Conservation (phyloP, 345 rosid species). For the Heritiera fomes region DNA sequence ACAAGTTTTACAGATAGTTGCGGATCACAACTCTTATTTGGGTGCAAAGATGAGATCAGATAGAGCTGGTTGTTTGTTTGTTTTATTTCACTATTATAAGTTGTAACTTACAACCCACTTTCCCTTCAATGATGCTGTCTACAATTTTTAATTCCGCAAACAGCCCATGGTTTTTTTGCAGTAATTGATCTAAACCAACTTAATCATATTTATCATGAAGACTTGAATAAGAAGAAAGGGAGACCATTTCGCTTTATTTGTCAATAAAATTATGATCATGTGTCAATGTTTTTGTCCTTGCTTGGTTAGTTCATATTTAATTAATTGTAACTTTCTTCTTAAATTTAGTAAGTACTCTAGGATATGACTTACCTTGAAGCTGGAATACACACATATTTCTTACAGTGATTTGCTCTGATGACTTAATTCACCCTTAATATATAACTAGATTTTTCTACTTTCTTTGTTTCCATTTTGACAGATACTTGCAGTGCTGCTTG, state of each 20-base stretch:
- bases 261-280: slow-evolving; percentile 2
- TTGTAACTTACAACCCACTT: slow-evolving; percentile 21
- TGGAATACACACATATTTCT: neutral
- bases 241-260: neutral
- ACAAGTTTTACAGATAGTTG: neutral
- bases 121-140: slow-evolving; percentile 51
- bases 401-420: neutral
- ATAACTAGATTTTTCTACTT: no score
- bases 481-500: slow-evolving; percentile 48
- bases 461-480: slow-evolving; percentile 17
- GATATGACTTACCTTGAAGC: neutral
- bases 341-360: neutral
- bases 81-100: slow-evolving; percentile 12
- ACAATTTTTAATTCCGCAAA: slow-evolving; percentile 5
- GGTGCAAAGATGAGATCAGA: slow-evolving; percentile 20
- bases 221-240: slow-evolving; percentile 19
- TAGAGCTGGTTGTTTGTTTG: slow-evolving; percentile 15
- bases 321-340: neutral
- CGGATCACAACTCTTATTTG: neutral
- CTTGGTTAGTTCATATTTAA: neutral
- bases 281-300: neutral
- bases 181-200: slow-evolving; percentile 12
- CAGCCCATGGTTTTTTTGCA: neutral
- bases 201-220: slow-evolving; percentile 12
- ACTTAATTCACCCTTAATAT: neutral